Evolutionary conservation across 2,329 filamentous ascomycete genomes (phyloP).

Genomic region (Triangularia verruculosa): DNA sequence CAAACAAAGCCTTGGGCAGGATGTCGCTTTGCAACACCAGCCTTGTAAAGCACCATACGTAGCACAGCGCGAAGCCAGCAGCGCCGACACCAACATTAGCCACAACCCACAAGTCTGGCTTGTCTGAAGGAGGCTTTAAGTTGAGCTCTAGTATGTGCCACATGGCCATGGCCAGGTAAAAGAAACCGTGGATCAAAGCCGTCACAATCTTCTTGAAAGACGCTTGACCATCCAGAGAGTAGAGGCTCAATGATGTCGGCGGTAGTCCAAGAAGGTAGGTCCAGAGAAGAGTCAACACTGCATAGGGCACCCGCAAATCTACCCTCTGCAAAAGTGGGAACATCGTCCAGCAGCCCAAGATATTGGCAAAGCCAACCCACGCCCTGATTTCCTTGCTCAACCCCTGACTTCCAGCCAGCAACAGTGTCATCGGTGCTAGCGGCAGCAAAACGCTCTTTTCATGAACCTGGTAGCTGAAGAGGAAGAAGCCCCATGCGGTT

Average conservation of each 20-base stretch:
- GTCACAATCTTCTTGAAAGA: conserved; percentile 57
- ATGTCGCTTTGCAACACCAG: conserved; percentile 59
- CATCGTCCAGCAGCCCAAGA: conserved; percentile 88
- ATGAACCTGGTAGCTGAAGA: conserved; percentile 97
- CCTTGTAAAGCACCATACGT: conserved; percentile 84
- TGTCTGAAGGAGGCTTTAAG: conserved; percentile 64
- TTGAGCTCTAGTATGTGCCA: conserved; percentile 80
- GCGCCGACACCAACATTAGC: conserved; percentile 84
- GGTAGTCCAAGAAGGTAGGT: conserved; percentile 86
- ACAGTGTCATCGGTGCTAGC: conserved; percentile 85
- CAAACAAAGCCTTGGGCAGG: conserved; percentile 33
- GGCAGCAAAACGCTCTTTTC: conserved; percentile 96
- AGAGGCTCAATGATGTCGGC: conserved; percentile 68
- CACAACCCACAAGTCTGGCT: conserved; percentile 94
- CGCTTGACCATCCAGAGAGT: conserved; percentile 52
- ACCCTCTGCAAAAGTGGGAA: conserved; percentile 87
- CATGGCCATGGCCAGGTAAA: conserved; percentile 72
- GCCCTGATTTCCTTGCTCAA: conserved; percentile 72
- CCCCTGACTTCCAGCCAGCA: conserved; percentile 76
- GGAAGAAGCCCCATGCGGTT: conserved; percentile 93
- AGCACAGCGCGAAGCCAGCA: conserved; percentile 80
- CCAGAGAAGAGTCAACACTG: conserved; percentile 82
- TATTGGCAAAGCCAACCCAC: conserved; percentile 96
- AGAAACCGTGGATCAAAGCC: conserved; percentile 65
- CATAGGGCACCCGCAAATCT: conserved; percentile 78